Conservation (phyloP, 768 basidiomycete genomes). For the Neoboletus subvelutipes region DNA sequence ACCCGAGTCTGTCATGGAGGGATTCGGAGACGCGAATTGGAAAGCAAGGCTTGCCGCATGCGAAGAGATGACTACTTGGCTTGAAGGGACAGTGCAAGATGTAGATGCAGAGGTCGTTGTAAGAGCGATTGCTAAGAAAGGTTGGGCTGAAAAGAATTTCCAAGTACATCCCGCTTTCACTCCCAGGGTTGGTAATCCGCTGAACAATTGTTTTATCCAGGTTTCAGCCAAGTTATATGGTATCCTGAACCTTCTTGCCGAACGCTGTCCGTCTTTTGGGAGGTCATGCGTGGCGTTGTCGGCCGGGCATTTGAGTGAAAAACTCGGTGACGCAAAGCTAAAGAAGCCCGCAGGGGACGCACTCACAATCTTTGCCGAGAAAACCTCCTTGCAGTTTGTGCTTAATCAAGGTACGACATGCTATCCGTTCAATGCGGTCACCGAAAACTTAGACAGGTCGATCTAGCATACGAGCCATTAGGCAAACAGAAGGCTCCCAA, state of each 20-base stretch:
- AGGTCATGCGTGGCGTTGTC: conserved; percentile 81
- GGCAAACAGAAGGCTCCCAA: conserved; percentile 97
- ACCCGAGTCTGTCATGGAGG: conserved; percentile 65
- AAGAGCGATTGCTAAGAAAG: conserved; percentile 85
- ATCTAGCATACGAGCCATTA: conserved; percentile 85
- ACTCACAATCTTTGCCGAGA: conserved; percentile 81
- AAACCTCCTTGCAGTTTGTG: conserved; percentile 91
- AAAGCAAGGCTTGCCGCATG: conserved; percentile 85
- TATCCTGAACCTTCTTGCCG: conserved; percentile 69
- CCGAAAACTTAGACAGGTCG: conserved; percentile 17
- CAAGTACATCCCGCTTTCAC: conserved; percentile 53
- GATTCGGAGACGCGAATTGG: conserved; percentile 89
- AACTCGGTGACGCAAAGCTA: conserved; percentile 92
- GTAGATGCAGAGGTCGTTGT: conserved; percentile 89
- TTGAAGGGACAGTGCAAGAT: conserved; percentile 60
- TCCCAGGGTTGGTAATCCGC: not conserved
- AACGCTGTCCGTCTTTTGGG: conserved; percentile 79
- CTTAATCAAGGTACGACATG: conserved; percentile 74
- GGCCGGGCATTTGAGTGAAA: conserved; percentile 83
- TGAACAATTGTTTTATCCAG: conserved; percentile 39
- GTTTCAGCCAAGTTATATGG: conserved; percentile 89
- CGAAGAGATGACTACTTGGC: conserved; percentile 84
- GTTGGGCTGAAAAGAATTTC: conserved; percentile 99
- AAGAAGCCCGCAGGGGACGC: conserved; percentile 96
- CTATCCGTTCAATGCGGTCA: conserved; percentile 5